Base-by-base conservation (phyloP, 169 alveolate genomes). In the Hepatocystis sp. region DNA sequence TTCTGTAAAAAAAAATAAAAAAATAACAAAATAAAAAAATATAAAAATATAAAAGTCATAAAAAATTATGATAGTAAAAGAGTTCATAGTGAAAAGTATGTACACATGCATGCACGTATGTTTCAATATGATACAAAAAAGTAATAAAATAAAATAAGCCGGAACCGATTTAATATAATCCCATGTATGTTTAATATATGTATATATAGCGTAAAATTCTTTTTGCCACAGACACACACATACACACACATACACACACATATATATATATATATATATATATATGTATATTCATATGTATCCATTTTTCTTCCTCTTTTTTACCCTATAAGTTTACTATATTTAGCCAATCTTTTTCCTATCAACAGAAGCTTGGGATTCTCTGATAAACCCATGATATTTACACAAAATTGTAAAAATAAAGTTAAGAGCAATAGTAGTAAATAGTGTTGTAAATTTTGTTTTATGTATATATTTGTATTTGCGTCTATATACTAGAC, bases 301-400 rank as follows among this genome's bases (percentile, higher is more conserved):
- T n/a, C n/a, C n/a, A n/a, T n/a, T n/a, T 2, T 2, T 13, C 53
- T 39, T 8, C 15, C 10, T 39, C 13, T 30, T 49, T 13, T 32
- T 81, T 21, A 81, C 89, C 89, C 89, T 49, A 81, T 81, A 42
- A 61, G 4, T 81, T 51, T 60, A 46, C 67, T 28, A 44, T 40
- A 36, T 30, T 64, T 81, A 36, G 63, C 19, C 10, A 81, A 32
- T 32, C 21, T 81, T 21, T 61, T 64, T 52, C 28, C 44, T 3
- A 81, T 19, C 25, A 81, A 36, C 25, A 39, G 36, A 47, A 60
- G 63, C 27, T 51, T 81, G 17, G 89, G 89, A 28, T 81, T 63
- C 61, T 81, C 84, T 28, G 89, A 81, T 4, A 81, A 81, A 13
- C 84, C 89, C 89, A 81, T 81, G 21, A 19, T 81, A 47, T 30